Conservation (phyloP, 352 stramenopile genomes). For the Phytophthora tentaculata region DNA sequence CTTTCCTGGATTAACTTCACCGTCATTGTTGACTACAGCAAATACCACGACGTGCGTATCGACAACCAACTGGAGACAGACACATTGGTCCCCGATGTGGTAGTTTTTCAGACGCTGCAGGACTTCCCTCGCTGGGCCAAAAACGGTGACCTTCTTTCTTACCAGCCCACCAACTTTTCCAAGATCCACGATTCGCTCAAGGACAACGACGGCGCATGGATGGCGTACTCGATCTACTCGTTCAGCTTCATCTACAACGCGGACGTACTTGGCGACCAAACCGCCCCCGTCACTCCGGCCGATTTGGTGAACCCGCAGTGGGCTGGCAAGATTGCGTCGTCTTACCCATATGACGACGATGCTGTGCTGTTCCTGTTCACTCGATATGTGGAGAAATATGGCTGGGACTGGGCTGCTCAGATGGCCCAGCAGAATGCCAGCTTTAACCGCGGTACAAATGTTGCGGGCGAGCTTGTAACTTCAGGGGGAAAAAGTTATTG, state of each 20-base stretch:
- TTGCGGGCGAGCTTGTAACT: slow-evolving; percentile 21
- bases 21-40: slow-evolving; percentile 62
- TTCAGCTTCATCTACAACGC: slow-evolving; percentile 49
- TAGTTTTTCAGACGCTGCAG: slow-evolving; percentile 56
- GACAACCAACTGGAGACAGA: slow-evolving; percentile 66
- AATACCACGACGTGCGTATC: slow-evolving; percentile 61
- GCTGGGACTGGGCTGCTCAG: slow-evolving; percentile 56
- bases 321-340: slow-evolving; percentile 46
- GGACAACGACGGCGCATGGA: slow-evolving; percentile 35
- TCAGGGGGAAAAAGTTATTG: slow-evolving; percentile 38
- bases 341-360: slow-evolving; percentile 61
- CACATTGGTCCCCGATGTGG: slow-evolving; percentile 45
- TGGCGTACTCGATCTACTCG: slow-evolving; percentile 41
- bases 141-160: slow-evolving; percentile 45
- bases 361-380: slow-evolving; percentile 49
- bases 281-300: slow-evolving; percentile 16
- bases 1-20: slow-evolving; percentile 68
- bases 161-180: slow-evolving; percentile 56
- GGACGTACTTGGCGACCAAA: slow-evolving; percentile 17
- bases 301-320: slow-evolving; percentile 43
- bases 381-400: slow-evolving; percentile 53
- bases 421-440: slow-evolving; percentile 39
- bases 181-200: slow-evolving; percentile 52
- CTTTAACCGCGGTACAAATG: slow-evolving; percentile 45
- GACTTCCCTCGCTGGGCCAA: slow-evolving; percentile 50